Evolutionary conservation across 306 rosid genomes (phyloP), one percentile per base, ranked within the genome.

Genomic region (Sicyos baderoa): DNA sequence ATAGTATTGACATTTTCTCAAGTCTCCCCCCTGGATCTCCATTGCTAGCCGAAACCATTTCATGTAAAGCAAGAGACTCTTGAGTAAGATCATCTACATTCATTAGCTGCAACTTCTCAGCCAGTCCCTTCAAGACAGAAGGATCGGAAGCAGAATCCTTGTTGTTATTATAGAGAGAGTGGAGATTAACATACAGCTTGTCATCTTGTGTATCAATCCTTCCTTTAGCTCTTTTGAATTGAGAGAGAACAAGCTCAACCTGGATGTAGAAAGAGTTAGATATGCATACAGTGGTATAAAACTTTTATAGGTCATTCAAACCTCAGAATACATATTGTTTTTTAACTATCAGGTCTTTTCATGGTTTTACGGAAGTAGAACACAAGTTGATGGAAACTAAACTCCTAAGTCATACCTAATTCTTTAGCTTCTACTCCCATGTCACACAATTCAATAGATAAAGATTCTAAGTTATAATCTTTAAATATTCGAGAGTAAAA

Each of bases 231-330:
- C 94, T 82, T 88, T 79, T 80, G 72, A 93, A 93, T 76, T 93
- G 99, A 70, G 91, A 76, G 72, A 88, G 94, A 79, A 93, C 97
- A 56, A 93, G 88, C 71, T 93, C 99, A 75, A 90, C 91, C 99
- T 93, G 84, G 70, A 80, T 27, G 77, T 23, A 50, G 29, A 69
- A 50, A 76, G 49, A 73, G 37, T 53, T 54, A 71, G 22, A 71
- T 40, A 54, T 35, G 64, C 74, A 54, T 37, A 14, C 14, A 35
- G 3, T 0, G 25, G 21, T 71, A 5, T 23, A 23, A 27, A 45
- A 47, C 56, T 13, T 65, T 42, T 47, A 65, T 23, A 5, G 54
- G 17, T 23, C 18, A 64, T 64, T 64, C 55, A 47, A 47, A 66
- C 42, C 42, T 44, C 42, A 21, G 5, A 5, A 65, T 66, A 16